These are phyloP conservation scores for Fusarium incarnatum DNA, from an alignment of 2,329 filamentous ascomycete genomes.

Conservation along the genomic window DNA sequence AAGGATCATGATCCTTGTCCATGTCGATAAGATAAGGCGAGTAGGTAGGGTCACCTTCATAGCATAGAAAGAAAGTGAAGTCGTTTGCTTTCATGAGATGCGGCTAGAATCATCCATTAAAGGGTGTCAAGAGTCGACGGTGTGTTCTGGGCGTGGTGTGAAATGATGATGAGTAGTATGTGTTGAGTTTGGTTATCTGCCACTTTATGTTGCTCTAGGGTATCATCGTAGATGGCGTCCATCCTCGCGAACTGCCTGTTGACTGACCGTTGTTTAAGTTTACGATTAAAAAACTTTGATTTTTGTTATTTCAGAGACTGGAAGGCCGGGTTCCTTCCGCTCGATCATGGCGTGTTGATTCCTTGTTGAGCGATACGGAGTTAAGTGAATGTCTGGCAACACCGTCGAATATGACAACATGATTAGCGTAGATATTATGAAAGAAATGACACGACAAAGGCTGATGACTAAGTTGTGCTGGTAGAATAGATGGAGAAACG, in stretches of 20 bases:
- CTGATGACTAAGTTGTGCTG: accelerated
- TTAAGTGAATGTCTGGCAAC: background rate
- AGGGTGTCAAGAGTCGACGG: background rate
- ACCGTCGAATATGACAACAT: background rate
- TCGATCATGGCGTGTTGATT: background rate
- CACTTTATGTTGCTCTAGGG: background rate
- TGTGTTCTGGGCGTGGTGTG: background rate
- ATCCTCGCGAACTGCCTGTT: background rate
- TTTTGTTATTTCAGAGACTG: background rate
- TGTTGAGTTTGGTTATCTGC: background rate
- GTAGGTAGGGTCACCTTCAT: background rate
- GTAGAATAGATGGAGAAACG: background rate
- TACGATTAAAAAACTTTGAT: background rate
- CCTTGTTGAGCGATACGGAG: accelerated
- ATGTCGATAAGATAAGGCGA: background rate
- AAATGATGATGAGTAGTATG: background rate
- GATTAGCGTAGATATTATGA: accelerated
- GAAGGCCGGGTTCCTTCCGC: accelerated
- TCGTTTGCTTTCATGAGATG: accelerated
- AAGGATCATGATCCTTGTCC: background rate
- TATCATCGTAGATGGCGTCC: background rate
- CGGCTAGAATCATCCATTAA: background rate
- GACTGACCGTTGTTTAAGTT: background rate
- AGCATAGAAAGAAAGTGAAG: background rate
- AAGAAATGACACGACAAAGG: too few relatives aligned